Evolutionary conservation across 2,329 filamentous ascomycete species (phyloP).

Genomic region (Arthrobotrys conoides): DNA sequence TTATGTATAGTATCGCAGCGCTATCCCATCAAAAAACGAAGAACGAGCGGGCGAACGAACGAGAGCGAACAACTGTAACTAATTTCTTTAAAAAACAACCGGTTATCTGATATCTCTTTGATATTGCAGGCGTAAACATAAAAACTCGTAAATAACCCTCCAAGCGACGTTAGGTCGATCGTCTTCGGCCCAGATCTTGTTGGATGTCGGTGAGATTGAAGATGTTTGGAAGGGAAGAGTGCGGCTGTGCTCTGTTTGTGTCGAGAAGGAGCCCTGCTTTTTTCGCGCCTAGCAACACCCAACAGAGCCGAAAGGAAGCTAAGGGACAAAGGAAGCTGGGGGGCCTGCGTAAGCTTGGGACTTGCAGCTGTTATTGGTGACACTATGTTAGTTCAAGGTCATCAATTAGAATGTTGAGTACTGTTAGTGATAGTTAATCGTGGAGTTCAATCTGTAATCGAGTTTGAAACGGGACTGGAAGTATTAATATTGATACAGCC

Average conservation of each 20-base stretch:
- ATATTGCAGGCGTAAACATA: slow-evolving; percentile 23
- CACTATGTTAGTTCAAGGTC: not conserved
- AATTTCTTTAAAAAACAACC: not conserved
- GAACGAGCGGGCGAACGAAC: not conserved
- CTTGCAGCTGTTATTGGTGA: slow-evolving; percentile 37
- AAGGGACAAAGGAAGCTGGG: slow-evolving; percentile 10
- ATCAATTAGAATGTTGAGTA: not conserved
- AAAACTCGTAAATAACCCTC: slow-evolving; percentile 30
- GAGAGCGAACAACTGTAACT: slow-evolving; percentile 11
- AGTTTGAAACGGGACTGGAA: slow-evolving; percentile 5
- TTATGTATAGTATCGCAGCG: slow-evolving; percentile 27
- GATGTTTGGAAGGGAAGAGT: slow-evolving; percentile 37
- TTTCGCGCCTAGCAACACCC: slow-evolving; percentile 53
- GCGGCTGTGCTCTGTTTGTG: slow-evolving; percentile 46
- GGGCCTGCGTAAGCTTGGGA: slow-evolving; percentile 46
- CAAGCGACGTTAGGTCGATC: slow-evolving; percentile 29
- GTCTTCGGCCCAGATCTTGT: slow-evolving; percentile 15
- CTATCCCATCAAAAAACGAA: slow-evolving; percentile 2
- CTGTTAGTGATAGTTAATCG: not conserved
- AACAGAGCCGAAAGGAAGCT: slow-evolving; percentile 29
- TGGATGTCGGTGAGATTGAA: slow-evolving; percentile 34
- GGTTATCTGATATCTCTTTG: not conserved
- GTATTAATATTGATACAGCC: not conserved
- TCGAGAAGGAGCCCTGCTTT: slow-evolving; percentile 32
- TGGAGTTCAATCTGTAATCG: not conserved